A percentile compares a stretch with the other conserved stretches of the same genome.
Conservation (phyloP, 208 protist genomes). For the Herpetomonas tarakana region DNA sequence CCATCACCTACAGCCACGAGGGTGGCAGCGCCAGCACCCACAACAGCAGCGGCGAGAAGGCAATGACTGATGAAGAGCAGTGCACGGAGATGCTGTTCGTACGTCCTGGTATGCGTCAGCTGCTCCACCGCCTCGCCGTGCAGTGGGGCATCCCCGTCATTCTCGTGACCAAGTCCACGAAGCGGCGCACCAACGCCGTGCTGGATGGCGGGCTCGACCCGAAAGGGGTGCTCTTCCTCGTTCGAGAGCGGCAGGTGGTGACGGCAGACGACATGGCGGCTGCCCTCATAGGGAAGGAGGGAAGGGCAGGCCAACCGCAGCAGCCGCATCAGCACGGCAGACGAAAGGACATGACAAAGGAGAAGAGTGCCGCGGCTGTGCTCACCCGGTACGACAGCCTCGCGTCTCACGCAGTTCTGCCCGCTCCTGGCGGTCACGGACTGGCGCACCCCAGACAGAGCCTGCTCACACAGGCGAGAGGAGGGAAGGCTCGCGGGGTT, state of each 20-base stretch:
- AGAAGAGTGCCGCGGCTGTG: not conserved
- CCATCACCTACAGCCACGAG: constrained; percentile 24
- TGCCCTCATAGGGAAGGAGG: not conserved
- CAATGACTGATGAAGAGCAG: not conserved
- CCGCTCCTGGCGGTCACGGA: not conserved
- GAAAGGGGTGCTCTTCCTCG: constrained; percentile 38
- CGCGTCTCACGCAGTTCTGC: not conserved
- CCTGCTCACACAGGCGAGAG: constrained; percentile 22
- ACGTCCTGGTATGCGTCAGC: constrained; percentile 48
- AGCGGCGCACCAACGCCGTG: constrained; percentile 55
- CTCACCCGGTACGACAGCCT: not conserved
- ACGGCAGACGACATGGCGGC: constrained; percentile 20
- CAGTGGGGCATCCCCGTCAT: constrained; percentile 78
- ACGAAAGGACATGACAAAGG: constrained; percentile 17
- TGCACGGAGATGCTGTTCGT: constrained; percentile 62
- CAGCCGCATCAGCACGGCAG: not conserved
- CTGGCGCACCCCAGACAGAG: constrained; percentile 1
- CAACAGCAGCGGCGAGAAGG: not conserved
- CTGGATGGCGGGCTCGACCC: constrained; percentile 65
- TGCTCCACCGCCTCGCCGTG: constrained; percentile 40
- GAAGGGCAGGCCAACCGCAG: not conserved
- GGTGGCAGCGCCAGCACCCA: not conserved
- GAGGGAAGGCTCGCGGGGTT: constrained; percentile 34
- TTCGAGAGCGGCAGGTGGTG: constrained; percentile 11
- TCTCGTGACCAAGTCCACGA: constrained; percentile 71